These are phyloP conservation scores for Aegilops umbellulata DNA, from an alignment of 176 grass and related monocot species.

Conservation along the genomic window DNA sequence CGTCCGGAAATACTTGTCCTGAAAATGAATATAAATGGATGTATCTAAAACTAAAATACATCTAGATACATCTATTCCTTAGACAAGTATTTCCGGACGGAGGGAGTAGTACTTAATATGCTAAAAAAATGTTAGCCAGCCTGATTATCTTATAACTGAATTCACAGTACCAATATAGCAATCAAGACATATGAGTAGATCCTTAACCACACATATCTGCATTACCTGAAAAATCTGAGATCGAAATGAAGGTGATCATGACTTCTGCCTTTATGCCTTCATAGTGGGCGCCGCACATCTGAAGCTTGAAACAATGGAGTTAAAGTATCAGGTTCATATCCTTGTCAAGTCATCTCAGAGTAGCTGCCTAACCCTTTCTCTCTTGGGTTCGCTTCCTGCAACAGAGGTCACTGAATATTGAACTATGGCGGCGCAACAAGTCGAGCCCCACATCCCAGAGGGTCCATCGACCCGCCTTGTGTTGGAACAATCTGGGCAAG, in stretches of 20 bases:
- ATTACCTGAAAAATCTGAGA: constrained; percentile 9
- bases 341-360: constrained; percentile 8
- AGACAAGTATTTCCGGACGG: no score
- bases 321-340: not conserved
- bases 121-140: not conserved
- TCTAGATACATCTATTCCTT: no score
- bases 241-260: not conserved
- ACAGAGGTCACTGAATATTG: not conserved
- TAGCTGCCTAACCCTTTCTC: not conserved
- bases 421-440: not conserved
- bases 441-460: not conserved
- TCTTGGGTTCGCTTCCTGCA: not conserved
- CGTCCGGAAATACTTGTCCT: no score
- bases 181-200: not conserved
- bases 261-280: not conserved
- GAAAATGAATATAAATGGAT: no score
- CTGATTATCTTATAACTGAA: not conserved
- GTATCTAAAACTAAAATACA: no score
- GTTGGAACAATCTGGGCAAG: not conserved
- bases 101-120: not conserved
- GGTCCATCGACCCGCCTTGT: not conserved
- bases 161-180: not conserved
- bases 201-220: not conserved
- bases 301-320: not conserved
- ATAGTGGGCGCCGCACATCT: not conserved